A percentile compares a stretch with the other conserved stretches of the same genome.
phyloP scores from a whole-genome alignment of 257 asterid genomes.

The Solanum phureja region DNA sequence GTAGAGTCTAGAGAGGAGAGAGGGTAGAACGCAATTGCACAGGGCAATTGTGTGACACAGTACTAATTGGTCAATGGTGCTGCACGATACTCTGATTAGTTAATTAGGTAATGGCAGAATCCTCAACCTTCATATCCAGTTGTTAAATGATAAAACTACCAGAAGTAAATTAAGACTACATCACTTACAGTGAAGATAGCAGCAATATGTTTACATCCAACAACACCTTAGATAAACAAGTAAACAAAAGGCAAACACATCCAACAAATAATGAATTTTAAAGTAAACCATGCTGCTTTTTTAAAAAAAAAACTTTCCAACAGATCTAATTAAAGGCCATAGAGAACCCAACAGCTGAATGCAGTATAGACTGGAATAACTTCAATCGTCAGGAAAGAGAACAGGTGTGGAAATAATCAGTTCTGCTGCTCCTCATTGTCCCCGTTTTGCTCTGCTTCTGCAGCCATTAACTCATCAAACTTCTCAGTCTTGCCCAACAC shows the following conservation, averaged over 20 bases:
- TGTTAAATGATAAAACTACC: neutral
- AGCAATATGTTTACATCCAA: neutral
- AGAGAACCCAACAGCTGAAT: neutral
- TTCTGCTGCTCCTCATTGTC: constrained; percentile 34
- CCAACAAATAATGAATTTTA: neutral
- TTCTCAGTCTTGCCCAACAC: constrained; percentile 37
- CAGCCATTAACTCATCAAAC: constrained; percentile 54
- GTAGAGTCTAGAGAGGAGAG: neutral
- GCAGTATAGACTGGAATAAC: neutral
- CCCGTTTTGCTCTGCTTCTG: constrained; percentile 36
- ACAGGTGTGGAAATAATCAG: neutral
- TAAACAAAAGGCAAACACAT: neutral
- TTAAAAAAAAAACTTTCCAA: neutral
- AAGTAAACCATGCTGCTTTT: neutral
- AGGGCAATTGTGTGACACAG: neutral
- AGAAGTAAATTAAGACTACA: neutral
- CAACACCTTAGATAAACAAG: neutral
- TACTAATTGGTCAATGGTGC: neutral
- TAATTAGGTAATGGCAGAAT: neutral
- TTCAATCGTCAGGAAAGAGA: neutral
- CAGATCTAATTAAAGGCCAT: neutral
- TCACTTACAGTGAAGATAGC: neutral
- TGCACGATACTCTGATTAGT: neutral
- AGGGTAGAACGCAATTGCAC: too few species aligned
- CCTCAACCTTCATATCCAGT: neutral